These are phyloP conservation scores for Scheffersomyces segobiensis DNA, from an alignment of 1,139 yeast species.

Conservation along the genomic window DNA sequence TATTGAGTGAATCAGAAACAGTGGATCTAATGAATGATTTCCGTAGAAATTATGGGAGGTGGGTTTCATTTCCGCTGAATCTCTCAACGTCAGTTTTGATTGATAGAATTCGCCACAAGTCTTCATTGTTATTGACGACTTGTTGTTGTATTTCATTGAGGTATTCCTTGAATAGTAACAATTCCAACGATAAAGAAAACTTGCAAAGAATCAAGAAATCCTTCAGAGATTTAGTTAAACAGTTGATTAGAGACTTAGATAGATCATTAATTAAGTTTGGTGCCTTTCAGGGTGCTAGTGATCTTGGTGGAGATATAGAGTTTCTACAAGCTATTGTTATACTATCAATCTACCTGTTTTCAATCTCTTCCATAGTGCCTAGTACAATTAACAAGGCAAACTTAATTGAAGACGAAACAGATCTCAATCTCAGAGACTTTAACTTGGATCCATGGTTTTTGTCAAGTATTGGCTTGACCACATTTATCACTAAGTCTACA, in stretches of 20 bases:
- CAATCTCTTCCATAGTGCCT: slow-evolving; percentile 51
- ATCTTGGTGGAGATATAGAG: slow-evolving; percentile 45
- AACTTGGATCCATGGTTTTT: slow-evolving; percentile 63
- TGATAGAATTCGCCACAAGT: slow-evolving; percentile 49
- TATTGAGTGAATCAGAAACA: slow-evolving; percentile 53
- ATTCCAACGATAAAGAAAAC: slow-evolving; percentile 24
- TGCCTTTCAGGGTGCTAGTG: slow-evolving; percentile 13
- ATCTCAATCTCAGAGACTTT: slow-evolving; percentile 17
- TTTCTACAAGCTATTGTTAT: slow-evolving; percentile 67
- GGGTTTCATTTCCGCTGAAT: slow-evolving; percentile 72
- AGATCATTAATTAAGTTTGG: slow-evolving; percentile 35
- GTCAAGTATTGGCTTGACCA: slow-evolving; percentile 59
- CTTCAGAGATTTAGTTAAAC: slow-evolving; percentile 27
- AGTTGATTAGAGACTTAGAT: slow-evolving; percentile 45
- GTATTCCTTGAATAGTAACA: slow-evolving; percentile 34
- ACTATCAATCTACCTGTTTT: slow-evolving; percentile 59
- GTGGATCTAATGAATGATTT: slow-evolving; percentile 56
- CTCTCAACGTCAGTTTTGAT: slow-evolving; percentile 52
- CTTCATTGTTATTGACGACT: slow-evolving; percentile 65
- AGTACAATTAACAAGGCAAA: slow-evolving; percentile 10
- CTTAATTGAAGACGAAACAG: slow-evolving; percentile 7
- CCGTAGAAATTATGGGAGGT: slow-evolving; percentile 67
- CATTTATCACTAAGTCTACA: slow-evolving; percentile 50
- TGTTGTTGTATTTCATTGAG: slow-evolving; percentile 65
- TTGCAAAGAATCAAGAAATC: slow-evolving; percentile 18